These are phyloP conservation scores for Apiospora marii DNA, from an alignment of 2,329 filamentous ascomycete genomes.

Conservation along the genomic window DNA sequence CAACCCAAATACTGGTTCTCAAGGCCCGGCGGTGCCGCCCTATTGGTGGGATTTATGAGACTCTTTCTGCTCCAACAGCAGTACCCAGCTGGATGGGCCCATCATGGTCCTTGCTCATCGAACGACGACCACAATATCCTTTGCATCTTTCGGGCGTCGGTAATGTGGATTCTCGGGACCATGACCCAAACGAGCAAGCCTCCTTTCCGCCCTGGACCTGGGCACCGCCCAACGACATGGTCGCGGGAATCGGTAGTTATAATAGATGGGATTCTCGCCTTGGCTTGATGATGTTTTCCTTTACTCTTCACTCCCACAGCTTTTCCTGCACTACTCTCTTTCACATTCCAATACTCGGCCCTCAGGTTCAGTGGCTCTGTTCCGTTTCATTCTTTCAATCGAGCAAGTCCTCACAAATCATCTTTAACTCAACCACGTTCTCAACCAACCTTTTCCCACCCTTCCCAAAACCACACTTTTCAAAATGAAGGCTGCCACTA, in stretches of 20 bases:
- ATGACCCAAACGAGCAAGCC: slow-evolving; percentile 10
- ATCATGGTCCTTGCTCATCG: slow-evolving; percentile 17
- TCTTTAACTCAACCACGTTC: neutral
- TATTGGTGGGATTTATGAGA: slow-evolving; percentile 19
- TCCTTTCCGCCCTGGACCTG: neutral
- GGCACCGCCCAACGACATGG: neutral
- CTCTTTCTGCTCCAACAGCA: neutral
- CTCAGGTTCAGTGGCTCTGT: slow-evolving; percentile 25
- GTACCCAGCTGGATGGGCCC: neutral
- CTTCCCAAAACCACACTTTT: neutral
- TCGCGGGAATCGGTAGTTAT: neutral
- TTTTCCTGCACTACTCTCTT: slow-evolving; percentile 4
- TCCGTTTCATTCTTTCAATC: slow-evolving; percentile 22
- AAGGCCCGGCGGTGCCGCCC: neutral
- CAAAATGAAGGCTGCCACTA: slow-evolving; percentile 41
- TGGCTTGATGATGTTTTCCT: neutral
- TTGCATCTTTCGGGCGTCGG: neutral
- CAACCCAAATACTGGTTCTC: neutral
- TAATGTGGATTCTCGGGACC: neutral
- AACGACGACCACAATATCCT: slow-evolving; percentile 8
- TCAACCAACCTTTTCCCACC: neutral
- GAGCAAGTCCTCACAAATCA: slow-evolving; percentile 6
- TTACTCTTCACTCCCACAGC: neutral
- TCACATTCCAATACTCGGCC: slow-evolving; percentile 8
- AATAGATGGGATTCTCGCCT: neutral